Base-by-base conservation (phyloP, 2,329 filamentous ascomycete species). In the Claviceps citrina region DNA sequence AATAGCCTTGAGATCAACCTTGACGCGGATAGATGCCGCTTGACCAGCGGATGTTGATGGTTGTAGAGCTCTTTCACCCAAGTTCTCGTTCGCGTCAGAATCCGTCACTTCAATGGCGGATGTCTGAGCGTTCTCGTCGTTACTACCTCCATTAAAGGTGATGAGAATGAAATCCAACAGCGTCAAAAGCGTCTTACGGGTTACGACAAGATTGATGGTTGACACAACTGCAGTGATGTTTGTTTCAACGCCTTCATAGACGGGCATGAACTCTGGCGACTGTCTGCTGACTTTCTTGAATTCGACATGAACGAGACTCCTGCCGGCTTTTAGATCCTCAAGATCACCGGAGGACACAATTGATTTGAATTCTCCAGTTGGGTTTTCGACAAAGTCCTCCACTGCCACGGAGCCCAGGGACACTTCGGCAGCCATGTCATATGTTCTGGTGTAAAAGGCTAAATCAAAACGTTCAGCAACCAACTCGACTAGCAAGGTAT, bases 121-220 rank as follows among this genome's bases (percentile, higher is more conserved):
- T 31, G 34, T 26, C 33, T 59, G 56, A 5, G 48, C 43, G 24
- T 61, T 54, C 36, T 59, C 57, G 8, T 66, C 60, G 38, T 69
- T 64, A 42, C 71, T 70, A 39, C 68, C 69, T 7, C 69, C 70
- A 1, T 89, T 81, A 52, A 99, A 99, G 0, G 91, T 99, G 31
- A 86, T 70, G 15, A 98, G 75, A 26, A 95, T 79, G 52, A 98
- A 99, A 57, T 99, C 91, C 32, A 98, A 64, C 1, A 99, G 65
- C 0, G 89, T 98, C 39, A 99, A 68, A 3, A 98, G 65, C 0
- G 93, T 98, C 60, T 82, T 89, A 47, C 93, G 72, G 0, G 93
- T 99, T 7, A 99, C 86, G 26, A 98, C 77, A 18, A 98, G 60
- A 55, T 96, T 96, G 63, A 99, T 94, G 0, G 91, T 98, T 0